Evolutionary conservation across 805 yeast genomes (phyloP), one percentile per base, ranked within the genome.

Genomic region (Ogataea zsoltii): DNA sequence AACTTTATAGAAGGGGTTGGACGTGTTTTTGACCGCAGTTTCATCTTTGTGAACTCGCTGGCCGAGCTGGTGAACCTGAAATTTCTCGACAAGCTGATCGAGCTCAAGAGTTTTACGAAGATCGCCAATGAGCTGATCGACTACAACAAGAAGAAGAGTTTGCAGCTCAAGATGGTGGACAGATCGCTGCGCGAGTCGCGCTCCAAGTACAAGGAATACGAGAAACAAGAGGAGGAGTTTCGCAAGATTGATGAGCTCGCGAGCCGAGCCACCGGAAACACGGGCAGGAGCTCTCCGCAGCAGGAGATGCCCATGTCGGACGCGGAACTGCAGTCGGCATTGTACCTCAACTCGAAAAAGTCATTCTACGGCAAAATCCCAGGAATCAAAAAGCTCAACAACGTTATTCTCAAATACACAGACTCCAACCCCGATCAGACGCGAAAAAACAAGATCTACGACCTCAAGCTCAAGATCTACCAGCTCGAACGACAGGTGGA

Each of bases 11-110:
- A 94, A 60, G 80, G 82, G 50, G 79, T 89, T 23, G 97, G 98
- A 1, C 90, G 87, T 58, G 85, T 90, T 1, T 82, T 88, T 51
- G 98, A 94, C 63, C 77, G 83, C 32, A 80, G 77, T 31, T 82
- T 77, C 49, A 76, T 82, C 15, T 77, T 81, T 16, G 61, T 76
- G 17, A 71, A 72, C 41, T 58, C 70, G 10, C 63, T 78, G 10
- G 43, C 56, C 21, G 62, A 60, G 33, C 44, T 53, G 12, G 53
- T 67, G 3, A 64, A 63, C 41, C 47, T 64, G 32, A 56, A 54
- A 16, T 65, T 67, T 44, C 50, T 66, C 23, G 71, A 68, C 50
- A 63, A 57, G 32, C 43, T 67, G 21, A 57, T 65, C 15, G 72
- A 68, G 42, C 49, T 68, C 41, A 64, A 61, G 45, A 57, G 61